phyloP scores from a whole-genome alignment of 2,329 filamentous ascomycete species.

The Verticillium zaregamsianum region DNA sequence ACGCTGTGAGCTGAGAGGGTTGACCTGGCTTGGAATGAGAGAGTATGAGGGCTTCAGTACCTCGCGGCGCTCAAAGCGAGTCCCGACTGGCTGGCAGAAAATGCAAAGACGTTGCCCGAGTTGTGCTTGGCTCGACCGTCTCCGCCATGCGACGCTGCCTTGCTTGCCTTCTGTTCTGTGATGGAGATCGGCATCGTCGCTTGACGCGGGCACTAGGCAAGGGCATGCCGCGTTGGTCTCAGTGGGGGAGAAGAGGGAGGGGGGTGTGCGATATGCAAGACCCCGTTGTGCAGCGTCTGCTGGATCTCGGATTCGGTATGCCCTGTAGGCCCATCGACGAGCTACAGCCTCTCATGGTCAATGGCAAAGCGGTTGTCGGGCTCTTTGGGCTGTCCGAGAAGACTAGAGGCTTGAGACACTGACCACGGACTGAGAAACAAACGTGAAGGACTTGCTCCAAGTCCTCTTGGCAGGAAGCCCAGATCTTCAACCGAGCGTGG shows the following conservation, averaged over 20 bases:
- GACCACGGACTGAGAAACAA: neutral
- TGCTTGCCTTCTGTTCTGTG: neutral
- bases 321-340: neutral
- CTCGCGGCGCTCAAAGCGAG: neutral
- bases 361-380: neutral
- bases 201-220: neutral
- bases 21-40: neutral
- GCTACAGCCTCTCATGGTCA: neutral
- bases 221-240: neutral
- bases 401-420: neutral
- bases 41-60: neutral
- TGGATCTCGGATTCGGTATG: neutral
- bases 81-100: neutral
- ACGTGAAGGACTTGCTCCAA: neutral
- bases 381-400: neutral
- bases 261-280: too few relatives aligned
- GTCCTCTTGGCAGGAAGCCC: neutral
- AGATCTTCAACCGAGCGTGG: neutral
- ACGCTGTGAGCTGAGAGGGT: neutral
- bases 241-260: too few relatives aligned
- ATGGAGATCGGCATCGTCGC: neutral
- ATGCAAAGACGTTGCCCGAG: neutral
- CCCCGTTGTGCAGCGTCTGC: neutral
- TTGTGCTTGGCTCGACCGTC: neutral
- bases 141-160: neutral